Evolutionary conservation across 2,329 filamentous ascomycete species (phyloP).

Genomic region (Kalmusia sp.): DNA sequence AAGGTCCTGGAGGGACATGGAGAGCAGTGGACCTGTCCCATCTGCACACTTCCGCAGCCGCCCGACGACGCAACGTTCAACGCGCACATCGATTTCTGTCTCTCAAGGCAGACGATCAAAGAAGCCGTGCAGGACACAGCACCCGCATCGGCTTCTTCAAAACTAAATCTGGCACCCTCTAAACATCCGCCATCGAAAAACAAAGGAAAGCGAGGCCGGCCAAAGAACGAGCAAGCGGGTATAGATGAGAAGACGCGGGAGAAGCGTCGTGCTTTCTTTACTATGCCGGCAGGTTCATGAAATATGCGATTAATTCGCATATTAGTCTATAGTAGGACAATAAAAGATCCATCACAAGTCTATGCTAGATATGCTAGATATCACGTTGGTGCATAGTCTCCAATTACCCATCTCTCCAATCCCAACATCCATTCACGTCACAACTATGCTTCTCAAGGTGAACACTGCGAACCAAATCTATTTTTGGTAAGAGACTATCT

Average conservation of each 20-base stretch:
- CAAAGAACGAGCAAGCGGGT: constrained; percentile 29
- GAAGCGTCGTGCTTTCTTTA: constrained; percentile 44
- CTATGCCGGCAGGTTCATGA: constrained; percentile 7
- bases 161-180: constrained; percentile 12
- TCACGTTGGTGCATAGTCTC: too few relatives aligned
- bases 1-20: too few relatives aligned
- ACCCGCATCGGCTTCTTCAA: constrained; percentile 15
- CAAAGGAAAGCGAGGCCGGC: constrained; percentile 39
- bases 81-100: constrained; percentile 88
- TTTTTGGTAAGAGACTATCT: too few relatives aligned
- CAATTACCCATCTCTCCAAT: too few relatives aligned
- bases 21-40: constrained; percentile 80
- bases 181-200: constrained; percentile 22
- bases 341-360: too few relatives aligned
- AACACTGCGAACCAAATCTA: too few relatives aligned
- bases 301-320: too few relatives aligned
- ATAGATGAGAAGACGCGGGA: constrained; percentile 34
- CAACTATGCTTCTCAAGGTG: too few relatives aligned
- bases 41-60: constrained; percentile 78
- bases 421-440: too few relatives aligned
- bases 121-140: constrained; percentile 71
- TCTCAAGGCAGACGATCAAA: constrained; percentile 84
- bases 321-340: too few relatives aligned
- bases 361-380: too few relatives aligned
- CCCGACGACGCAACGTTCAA: constrained; percentile 84